A percentile compares a stretch with the other conserved stretches of the same genome.
phyloP scores from a whole-genome alignment of 768 basidiomycete genomes.

The Mycena epipterygia region DNA sequence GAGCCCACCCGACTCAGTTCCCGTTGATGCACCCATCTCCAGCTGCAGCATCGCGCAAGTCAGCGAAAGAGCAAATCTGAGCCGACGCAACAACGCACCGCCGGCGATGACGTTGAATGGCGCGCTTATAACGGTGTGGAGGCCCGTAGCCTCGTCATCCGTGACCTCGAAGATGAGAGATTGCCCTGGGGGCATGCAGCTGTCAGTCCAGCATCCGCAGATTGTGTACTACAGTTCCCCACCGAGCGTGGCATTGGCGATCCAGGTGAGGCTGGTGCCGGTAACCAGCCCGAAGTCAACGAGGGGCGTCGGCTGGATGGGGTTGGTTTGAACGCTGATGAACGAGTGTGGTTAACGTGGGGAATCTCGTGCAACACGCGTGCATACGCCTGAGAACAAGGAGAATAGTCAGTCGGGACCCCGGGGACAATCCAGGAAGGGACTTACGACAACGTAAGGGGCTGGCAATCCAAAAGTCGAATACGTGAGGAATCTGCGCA shows the following conservation, averaged over 20 bases:
- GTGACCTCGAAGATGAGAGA: constrained; percentile 2
- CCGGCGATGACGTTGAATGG: neutral
- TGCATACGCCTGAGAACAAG: constrained; percentile 15
- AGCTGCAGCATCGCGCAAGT: neutral
- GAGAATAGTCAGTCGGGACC: neutral
- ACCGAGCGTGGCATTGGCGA: constrained; percentile 12
- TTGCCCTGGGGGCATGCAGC: constrained; percentile 1
- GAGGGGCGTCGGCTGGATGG: neutral
- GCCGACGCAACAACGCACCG: neutral
- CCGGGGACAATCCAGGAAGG: neutral
- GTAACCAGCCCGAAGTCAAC: neutral
- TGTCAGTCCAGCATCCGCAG: neutral
- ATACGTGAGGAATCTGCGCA: neutral
- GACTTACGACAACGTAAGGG: constrained; percentile 11
- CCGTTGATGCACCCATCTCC: constrained; percentile 5
- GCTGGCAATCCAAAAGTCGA: neutral
- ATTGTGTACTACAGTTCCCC: neutral
- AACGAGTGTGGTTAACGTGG: neutral
- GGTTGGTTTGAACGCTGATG: constrained; percentile 14
- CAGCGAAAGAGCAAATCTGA: constrained; percentile 1
- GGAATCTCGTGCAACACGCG: constrained; percentile 1
- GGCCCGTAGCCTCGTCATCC: constrained; percentile 7
- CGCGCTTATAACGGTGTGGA: neutral
- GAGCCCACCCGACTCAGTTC: constrained; percentile 10
- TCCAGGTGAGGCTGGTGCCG: constrained; percentile 1